Evolutionary conservation across 208 protist species (phyloP).

Genomic region (Leishmania tarentolae): DNA sequence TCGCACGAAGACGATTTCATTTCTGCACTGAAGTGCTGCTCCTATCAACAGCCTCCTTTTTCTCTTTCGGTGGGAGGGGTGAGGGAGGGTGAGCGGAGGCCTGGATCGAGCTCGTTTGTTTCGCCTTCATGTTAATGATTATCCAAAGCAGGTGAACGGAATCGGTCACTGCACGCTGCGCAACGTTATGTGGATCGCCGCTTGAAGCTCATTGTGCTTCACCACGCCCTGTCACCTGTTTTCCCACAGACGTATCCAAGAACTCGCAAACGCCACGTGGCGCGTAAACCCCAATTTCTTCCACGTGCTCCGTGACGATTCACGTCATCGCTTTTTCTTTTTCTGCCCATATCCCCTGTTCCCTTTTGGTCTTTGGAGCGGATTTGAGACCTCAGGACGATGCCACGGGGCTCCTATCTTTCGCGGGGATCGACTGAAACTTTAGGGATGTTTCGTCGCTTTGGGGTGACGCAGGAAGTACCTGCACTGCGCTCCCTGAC

Average conservation of each 20-base stretch:
- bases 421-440: background rate
- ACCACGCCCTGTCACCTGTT: background rate
- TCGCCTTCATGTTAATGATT: background rate
- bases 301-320: background rate
- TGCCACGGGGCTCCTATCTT: background rate
- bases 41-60: background rate
- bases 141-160: background rate
- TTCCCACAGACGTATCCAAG: background rate
- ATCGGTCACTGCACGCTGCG: background rate
- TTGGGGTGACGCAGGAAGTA: background rate
- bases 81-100: too few relatives aligned
- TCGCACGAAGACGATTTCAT: background rate
- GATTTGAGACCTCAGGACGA: background rate
- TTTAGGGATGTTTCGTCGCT: background rate
- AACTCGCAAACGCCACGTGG: background rate
- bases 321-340: background rate
- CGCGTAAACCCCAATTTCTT: background rate
- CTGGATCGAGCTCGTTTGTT: background rate
- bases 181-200: background rate
- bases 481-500: background rate
- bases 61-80: background rate
- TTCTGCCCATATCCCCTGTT: background rate
- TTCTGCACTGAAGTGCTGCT: background rate
- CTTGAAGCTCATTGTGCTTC: slow-evolving; percentile 1
- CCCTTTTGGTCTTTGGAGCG: background rate